Evolutionary conservation across 139 green algal genomes (phyloP), one percentile per base, ranked within the genome.

Genomic region (Astrephomene gubernaculifera): DNA sequence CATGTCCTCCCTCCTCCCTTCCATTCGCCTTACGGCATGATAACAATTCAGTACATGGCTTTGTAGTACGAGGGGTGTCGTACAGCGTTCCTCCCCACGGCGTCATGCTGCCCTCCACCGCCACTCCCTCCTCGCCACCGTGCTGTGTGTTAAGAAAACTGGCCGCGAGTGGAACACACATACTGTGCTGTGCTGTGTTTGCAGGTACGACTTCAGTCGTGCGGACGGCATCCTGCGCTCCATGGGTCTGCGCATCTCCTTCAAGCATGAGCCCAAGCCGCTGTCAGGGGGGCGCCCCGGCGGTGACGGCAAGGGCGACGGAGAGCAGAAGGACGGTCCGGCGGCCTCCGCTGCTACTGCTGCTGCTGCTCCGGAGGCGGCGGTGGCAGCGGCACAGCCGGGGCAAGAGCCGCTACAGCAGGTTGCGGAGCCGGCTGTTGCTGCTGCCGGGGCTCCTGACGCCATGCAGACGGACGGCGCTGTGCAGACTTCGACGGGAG

Each of bases 151-250:
- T n/a, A n/a, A n/a, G n/a, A n/a, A n/a, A n/a, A 60, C 52, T 60
- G 52, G 17, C 17, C 60, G 60, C 17, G 33, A 22, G 33, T 68
- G 17, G 17, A 36, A 12, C 24, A 36, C 24, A 36, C 9, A 22
- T n/a, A n/a, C n/a, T n/a, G n/a, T n/a, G n/a, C n/a, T n/a, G n/a
- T n/a, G n/a, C n/a, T n/a, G n/a, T n/a, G n/a, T n/a, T 89, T 71
- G n/a, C 64, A 88, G 60, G 41, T 97, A 96, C 64, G 89, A 96
- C 80, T 98, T 97, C 71, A 61, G 21, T 6, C 45, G 39, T 9
- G 87, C 95, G 0, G 95, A 98, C 82, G 80, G 29, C 2, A 86
- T 95, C 41, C 91, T 97, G 14, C 65, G 82, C 0, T 49, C 31
- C 10, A 61, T 97, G 71, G 92, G 92, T 31, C 38, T 96, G 1